A percentile compares a stretch with the other conserved stretches of the same genome.
These are phyloP conservation scores for Oehlia diaphana DNA, from an alignment of 192 early-diverging fungal species.

Conservation along the genomic window DNA sequence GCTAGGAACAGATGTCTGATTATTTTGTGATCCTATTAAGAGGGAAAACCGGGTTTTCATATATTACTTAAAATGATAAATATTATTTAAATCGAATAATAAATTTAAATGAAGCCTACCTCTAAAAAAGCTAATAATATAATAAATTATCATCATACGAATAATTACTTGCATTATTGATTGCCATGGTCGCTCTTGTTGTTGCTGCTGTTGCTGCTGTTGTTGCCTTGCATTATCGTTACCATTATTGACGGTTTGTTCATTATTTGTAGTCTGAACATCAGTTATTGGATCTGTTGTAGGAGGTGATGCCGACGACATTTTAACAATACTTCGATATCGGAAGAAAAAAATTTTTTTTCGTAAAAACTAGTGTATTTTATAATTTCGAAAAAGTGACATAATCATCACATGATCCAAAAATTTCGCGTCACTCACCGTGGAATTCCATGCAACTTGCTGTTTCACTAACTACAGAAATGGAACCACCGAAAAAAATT, in stretches of 20 bases:
- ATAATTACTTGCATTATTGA: not conserved
- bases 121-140: conserved; percentile 1
- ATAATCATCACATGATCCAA: too few species aligned
- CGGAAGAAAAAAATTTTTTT: too few species aligned
- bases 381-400: too few species aligned
- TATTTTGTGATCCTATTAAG: not conserved
- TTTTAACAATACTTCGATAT: not conserved
- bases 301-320: too few species aligned
- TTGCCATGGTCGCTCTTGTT: not conserved
- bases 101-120: not conserved
- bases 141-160: not conserved
- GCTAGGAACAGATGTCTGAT: not conserved
- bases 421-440: too few species aligned
- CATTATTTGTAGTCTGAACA: not conserved
- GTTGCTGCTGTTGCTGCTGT: not conserved
- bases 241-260: not conserved
- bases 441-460: too few species aligned
- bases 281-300: not conserved
- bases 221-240: not conserved
- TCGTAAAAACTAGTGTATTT: too few species aligned
- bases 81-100: not conserved
- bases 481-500: too few species aligned
- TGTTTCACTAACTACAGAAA: too few species aligned
- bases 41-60: not conserved
- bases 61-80: not conserved